These are phyloP conservation scores for Picea sitchensis DNA, from an alignment of 75 land plant species.

Conservation along the genomic window DNA sequence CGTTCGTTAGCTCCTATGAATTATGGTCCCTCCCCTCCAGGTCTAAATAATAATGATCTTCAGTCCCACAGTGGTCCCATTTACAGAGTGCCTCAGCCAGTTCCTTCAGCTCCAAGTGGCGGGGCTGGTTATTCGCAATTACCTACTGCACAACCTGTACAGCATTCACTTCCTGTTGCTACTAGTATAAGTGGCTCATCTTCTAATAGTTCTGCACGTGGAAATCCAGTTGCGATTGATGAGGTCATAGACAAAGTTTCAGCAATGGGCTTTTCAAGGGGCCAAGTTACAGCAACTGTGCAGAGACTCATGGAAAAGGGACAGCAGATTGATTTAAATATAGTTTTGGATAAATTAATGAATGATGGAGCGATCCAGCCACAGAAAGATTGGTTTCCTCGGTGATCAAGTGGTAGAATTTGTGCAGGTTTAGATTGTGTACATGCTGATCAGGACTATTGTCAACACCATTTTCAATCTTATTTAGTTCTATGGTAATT, in stretches of 20 bases:
- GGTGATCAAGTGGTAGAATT: too few species aligned
- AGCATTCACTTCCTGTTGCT: slow-evolving; percentile 16
- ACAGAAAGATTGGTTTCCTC: slow-evolving; percentile 35
- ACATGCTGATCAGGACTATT: too few species aligned
- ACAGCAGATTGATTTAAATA: slow-evolving; percentile 42
- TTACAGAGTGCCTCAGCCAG: slow-evolving; percentile 29
- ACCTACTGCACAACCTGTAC: slow-evolving; percentile 44
- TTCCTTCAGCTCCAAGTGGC: slow-evolving; percentile 41
- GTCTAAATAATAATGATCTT: background rate
- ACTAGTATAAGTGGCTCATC: slow-evolving; percentile 12
- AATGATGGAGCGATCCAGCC: slow-evolving; percentile 33
- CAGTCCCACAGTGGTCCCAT: slow-evolving; percentile 14
- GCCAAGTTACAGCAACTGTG: slow-evolving; percentile 35
- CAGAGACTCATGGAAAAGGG: slow-evolving; percentile 45
- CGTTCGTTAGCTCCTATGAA: background rate
- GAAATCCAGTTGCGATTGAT: slow-evolving; percentile 27
- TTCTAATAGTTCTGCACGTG: slow-evolving; percentile 4
- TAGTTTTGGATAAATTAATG: slow-evolving; percentile 46
- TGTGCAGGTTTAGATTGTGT: too few species aligned
- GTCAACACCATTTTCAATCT: too few species aligned
- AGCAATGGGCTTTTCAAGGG: slow-evolving; percentile 43
- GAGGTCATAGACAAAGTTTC: slow-evolving; percentile 43
- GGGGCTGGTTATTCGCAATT: slow-evolving; percentile 35
- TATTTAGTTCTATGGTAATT: too few species aligned
- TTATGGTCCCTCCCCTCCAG: background rate